Evolutionary conservation across 805 yeast genomes (phyloP).

Genomic region (Wickerhamomyces sydowiorum): DNA sequence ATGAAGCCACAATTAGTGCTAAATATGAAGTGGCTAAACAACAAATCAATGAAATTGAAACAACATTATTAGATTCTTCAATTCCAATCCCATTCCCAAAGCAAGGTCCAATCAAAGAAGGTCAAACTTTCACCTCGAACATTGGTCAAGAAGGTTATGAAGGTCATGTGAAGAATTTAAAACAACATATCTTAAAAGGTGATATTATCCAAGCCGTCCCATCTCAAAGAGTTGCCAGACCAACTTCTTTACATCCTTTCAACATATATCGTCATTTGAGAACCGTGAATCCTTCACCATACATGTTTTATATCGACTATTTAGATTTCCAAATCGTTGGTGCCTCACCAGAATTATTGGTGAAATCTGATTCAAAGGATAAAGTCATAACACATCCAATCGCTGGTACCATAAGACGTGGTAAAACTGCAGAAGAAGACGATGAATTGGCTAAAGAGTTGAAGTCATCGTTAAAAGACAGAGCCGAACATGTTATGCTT

Average conservation of each 20-base stretch:
- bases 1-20: constrained; percentile 27
- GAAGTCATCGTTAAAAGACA: constrained; percentile 75
- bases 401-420: constrained; percentile 94
- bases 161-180: constrained; percentile 65
- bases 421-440: constrained; percentile 87
- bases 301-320: constrained; percentile 89
- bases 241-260: constrained; percentile 93
- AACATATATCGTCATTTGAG: constrained; percentile 92
- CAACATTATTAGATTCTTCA: constrained; percentile 37
- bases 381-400: constrained; percentile 92
- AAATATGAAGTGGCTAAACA: constrained; percentile 49
- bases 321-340: constrained; percentile 93
- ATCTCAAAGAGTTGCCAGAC: constrained; percentile 93
- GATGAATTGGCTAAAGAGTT: constrained; percentile 73
- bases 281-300: constrained; percentile 96
- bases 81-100: constrained; percentile 53
- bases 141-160: constrained; percentile 95
- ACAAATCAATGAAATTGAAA: constrained; percentile 54
- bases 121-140: constrained; percentile 76
- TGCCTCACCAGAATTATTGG: constrained; percentile 94
- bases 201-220: constrained; percentile 98
- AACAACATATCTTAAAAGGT: constrained; percentile 80
- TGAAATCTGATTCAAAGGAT: constrained; percentile 66
- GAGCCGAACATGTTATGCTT: constrained; percentile 98
- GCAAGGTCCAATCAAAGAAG: constrained; percentile 65